phyloP scores from a whole-genome alignment of 2,329 filamentous ascomycete genomes.

The Setomelanomma holmii region DNA sequence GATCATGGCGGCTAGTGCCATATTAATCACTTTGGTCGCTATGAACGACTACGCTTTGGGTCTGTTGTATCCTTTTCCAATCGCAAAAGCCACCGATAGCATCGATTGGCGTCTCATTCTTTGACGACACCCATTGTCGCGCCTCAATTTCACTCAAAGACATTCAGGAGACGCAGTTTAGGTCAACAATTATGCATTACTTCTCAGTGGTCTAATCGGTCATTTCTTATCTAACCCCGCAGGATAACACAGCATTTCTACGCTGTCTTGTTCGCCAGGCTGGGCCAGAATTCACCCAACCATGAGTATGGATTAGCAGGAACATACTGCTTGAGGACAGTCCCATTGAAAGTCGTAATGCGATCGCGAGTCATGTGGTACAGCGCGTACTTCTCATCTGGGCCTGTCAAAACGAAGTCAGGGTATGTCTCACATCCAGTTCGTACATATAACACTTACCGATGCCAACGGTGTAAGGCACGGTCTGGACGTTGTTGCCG shows the following conservation, averaged over 20 bases:
- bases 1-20: too few relatives aligned
- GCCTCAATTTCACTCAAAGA: too few relatives aligned
- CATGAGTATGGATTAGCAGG: constrained; percentile 31
- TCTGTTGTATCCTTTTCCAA: too few relatives aligned
- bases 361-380: constrained; percentile 33
- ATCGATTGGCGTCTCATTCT: too few relatives aligned
- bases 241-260: background rate
- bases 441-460: too few relatives aligned
- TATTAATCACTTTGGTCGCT: too few relatives aligned
- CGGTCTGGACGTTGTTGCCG: constrained; percentile 35
- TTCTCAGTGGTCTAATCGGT: background rate
- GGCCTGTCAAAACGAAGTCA: too few relatives aligned
- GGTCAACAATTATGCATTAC: background rate
- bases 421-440: too few relatives aligned
- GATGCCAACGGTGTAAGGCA: constrained; percentile 32
- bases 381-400: constrained; percentile 35
- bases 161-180: background rate
- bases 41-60: too few relatives aligned
- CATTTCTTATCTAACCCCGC: background rate
- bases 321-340: constrained; percentile 22
- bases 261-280: constrained; percentile 1
- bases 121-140: too few relatives aligned
- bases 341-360: constrained; percentile 30
- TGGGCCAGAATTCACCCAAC: constrained; percentile 30
- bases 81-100: too few relatives aligned